Evolutionary conservation across 768 basidiomycete species (phyloP), one percentile per base, ranked within the genome.

Genomic region (Pulveroboletus sp.): DNA sequence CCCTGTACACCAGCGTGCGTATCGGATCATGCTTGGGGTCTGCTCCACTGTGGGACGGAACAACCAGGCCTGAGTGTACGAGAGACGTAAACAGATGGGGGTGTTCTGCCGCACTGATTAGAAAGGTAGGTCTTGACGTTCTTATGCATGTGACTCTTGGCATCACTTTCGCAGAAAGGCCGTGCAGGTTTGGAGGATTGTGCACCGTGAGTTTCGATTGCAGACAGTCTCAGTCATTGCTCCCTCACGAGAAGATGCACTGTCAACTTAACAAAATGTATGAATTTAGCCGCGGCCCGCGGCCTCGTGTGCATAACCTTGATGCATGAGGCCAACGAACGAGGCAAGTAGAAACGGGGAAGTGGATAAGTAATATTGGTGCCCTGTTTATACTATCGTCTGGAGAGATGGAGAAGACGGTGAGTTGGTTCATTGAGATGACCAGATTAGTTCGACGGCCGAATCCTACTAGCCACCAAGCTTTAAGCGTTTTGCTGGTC

Each of bases 281-380:
- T 24, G 17, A 26, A 30, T 46, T 50, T 38, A 46, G 27, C 62
- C 47, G 48, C 24, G 51, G 53, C 0, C 55, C 57, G 57, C 62
- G 57, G 62, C 59, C 57, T 62, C 57, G 51, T 55, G 62, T 48
- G 3, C 5, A n/a, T 26, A 14, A 47, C 28, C 26, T 43, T 39
- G 46, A 54, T 47, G n/a, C 50, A 46, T 21, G 51, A 39, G 49
- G 50, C 32, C 21, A 31, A 47, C 39, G 7, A 49, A 51, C 33
- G 33, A 42, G 47, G 50, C 11, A 59, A 24, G 42, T 24, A 27
- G 50, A 28, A 47, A 50, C 54, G 40, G 54, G 17, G 24, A 54
- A 27, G 31, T 35, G 59, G 50, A 42, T 45, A 38, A 27, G 17
- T 21, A 49, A 18, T 38, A 11, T 38, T 38, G 11, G 6, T 35